Evolutionary conservation across 2,329 filamentous ascomycete genomes (phyloP), one percentile per base, ranked within the genome.

Genomic region (Diaporthe ilicicola): DNA sequence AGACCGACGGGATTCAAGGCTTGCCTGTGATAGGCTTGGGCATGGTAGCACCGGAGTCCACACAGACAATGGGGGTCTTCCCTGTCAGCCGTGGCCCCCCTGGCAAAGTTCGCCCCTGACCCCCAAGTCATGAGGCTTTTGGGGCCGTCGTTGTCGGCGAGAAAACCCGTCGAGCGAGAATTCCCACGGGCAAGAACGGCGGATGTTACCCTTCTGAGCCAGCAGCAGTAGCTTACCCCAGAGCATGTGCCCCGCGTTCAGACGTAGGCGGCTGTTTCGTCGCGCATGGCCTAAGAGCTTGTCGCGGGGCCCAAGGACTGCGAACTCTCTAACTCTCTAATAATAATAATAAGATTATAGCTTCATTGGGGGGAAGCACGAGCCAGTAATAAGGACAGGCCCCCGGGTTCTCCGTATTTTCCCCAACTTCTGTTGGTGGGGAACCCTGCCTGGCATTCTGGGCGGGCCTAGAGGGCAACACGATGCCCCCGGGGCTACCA

Each of bases 401-500:
- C 59, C 42, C 59, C 59, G 27, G 42, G 7, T 62, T 62, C 59
- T 62, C 59, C 59, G 59, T 62, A 62, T 62, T 62, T 62, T 62
- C 59, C 59, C 59, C 59, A 62, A 48, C 8, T 44, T 62, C 59
- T 62, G 42, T 48, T 6, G 50, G 10, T 39, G 42, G 59, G 42
- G 19, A 27, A n/a, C 1, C 59, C 59, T 34, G 27, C 13, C 59
- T 62, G 27, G 56, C 37, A 46, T 29, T 37, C 22, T 59, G 55
- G 59, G 19, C n/a, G n/a, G n/a, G n/a, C n/a, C n/a, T n/a, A n/a
- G n/a, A n/a, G n/a, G n/a, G n/a, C n/a, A n/a, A n/a, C n/a, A n/a
- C n/a, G n/a, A n/a, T n/a, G n/a, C n/a, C n/a, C n/a, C n/a, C 27
- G 42, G 29, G 59, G 59, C 48, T 34, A 32, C n/a, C 27, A 48